Evolutionary conservation across 192 early-diverging fungal genomes (phyloP).

Genomic region (Podila epigama): DNA sequence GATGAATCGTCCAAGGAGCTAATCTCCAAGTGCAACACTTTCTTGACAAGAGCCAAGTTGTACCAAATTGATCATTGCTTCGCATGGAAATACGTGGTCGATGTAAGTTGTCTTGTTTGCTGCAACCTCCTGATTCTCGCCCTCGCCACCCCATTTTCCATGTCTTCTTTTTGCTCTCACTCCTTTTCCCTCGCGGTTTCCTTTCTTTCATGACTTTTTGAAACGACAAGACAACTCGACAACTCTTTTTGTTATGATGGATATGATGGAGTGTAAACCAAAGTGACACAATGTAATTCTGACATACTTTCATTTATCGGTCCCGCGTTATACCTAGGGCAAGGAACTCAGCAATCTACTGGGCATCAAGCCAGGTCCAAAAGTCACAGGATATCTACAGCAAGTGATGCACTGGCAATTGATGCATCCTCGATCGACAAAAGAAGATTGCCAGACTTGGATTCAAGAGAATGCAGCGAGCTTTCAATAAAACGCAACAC

Average conservation of each 20-base stretch:
- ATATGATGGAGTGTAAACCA: too few species aligned
- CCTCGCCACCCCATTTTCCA: neutral
- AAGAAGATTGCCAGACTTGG: constrained; percentile 66
- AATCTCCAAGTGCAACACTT: constrained; percentile 32
- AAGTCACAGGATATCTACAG: constrained; percentile 67
- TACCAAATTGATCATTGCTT: constrained; percentile 56
- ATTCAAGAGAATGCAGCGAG: constrained; percentile 45
- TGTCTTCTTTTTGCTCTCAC: neutral
- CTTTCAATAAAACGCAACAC: constrained; percentile 19
- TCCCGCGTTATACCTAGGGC: too few species aligned
- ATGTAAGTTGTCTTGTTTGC: constrained; percentile 48
- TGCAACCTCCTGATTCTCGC: constrained; percentile 15
- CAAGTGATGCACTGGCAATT: constrained; percentile 88
- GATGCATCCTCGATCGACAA: constrained; percentile 65
- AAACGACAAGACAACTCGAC: neutral
- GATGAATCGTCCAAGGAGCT: constrained; percentile 5
- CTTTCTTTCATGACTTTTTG: neutral
- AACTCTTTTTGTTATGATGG: neutral
- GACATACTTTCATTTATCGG: too few species aligned
- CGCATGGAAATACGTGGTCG: constrained; percentile 55
- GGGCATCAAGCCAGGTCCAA: constrained; percentile 77
- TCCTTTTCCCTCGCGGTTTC: neutral
- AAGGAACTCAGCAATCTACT: constrained; percentile 67
- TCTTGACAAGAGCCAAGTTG: constrained; percentile 32
- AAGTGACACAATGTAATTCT: too few species aligned